Evolutionary conservation across 345 rosid species (phyloP).

Genomic region (Tarenaya hassleriana): DNA sequence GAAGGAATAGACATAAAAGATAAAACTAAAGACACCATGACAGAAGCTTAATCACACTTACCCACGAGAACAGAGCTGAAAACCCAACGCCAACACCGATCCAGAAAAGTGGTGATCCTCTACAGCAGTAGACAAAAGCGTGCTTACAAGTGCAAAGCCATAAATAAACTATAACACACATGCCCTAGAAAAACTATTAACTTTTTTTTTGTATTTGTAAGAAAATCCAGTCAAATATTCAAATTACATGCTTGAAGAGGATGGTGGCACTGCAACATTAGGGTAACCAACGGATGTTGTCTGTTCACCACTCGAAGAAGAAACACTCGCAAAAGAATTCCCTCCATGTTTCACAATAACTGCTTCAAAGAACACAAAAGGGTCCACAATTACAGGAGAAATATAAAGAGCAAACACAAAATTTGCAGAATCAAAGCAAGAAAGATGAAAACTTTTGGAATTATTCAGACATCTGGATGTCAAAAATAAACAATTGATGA

Average conservation of each 20-base stretch:
- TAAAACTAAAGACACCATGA: too few relatives aligned
- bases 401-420: background rate
- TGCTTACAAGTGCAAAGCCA: conserved; percentile 10
- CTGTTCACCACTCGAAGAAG: conserved; percentile 39
- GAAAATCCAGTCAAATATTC: background rate
- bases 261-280: conserved; percentile 45
- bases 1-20: background rate
- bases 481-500: background rate
- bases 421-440: too few relatives aligned
- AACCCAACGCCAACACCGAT: conserved; percentile 86
- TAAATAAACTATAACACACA: conserved; percentile 6
- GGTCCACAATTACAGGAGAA: too few relatives aligned
- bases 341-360: conserved; percentile 34
- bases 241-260: conserved; percentile 54
- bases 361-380: conserved; percentile 13
- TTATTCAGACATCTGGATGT: background rate
- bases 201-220: background rate
- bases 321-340: conserved; percentile 63
- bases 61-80: conserved; percentile 75
- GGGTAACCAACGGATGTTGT: conserved; percentile 72
- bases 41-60: conserved; percentile 30
- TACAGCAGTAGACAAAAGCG: conserved; percentile 27
- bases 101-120: conserved; percentile 97
- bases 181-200: too few relatives aligned
- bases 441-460: too few relatives aligned